Base-by-base conservation (phyloP, 2,329 filamentous ascomycete genomes). In the Zarea fungicola region DNA sequence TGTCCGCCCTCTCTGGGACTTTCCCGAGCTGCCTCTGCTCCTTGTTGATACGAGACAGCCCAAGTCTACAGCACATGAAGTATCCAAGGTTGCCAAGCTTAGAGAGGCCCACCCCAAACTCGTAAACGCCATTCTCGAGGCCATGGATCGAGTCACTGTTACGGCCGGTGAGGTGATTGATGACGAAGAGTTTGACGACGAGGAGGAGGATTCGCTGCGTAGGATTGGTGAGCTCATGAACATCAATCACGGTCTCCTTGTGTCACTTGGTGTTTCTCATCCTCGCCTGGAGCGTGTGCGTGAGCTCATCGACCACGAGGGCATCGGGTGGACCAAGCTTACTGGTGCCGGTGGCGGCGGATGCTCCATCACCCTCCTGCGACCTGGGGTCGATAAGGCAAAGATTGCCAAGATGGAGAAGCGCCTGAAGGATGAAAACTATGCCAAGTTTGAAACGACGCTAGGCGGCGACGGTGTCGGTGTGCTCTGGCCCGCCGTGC, bases 331-430 rank as follows among this genome's bases (percentile, higher is more conserved):
- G 91, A 96, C 93, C 11, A 99, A 99, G 66, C 78, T 99, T 50
- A 99, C 93, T 0, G 93, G 93, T 28, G 93, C 93, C 1, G 93
- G 93, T 19, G 95, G 93, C 11, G 95, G 93, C 49, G 93, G 93
- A 3, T 97, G 95, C 67, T 92, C 91, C 3, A 97, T 99, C 57
- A 95, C 92, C 0, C 73, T 99, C 4, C 74, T 99, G 42, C 86
- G 85, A 55, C 87, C 88, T 0, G 80, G 80, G 25, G 73, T 78
- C 1, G 63, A 79, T 6, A 59, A 64, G 14, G 71, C 79, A 52
- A 78, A 78, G 58, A 68, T 95, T 23, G 67, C 72, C 21, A 70
- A 75, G 9, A 71, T 97, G 14, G 81, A 92, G 56, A 62, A 72
- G 32, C 80, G 82, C 53, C 78, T 92, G 3, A 72, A 78, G 4